Base-by-base conservation (phyloP, 345 rosid species). In the Microcos paniculata region DNA sequence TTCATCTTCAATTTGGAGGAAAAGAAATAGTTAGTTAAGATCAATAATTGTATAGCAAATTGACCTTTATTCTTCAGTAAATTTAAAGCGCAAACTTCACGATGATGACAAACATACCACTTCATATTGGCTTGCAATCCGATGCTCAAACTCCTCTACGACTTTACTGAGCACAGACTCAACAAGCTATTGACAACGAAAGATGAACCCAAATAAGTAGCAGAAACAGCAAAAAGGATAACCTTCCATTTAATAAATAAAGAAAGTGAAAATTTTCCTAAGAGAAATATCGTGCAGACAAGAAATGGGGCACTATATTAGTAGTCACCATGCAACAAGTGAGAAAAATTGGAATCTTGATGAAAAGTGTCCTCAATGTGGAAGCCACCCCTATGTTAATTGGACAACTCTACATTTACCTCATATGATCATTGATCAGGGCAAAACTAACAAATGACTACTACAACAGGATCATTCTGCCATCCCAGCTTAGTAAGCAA, bases 91-190 rank as follows among this genome's bases (percentile, higher is more conserved):
- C 28, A 56, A 63, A 69, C 55, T 67, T 48, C 16, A 14, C 31
- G 75, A 76, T 77, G 73, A 74, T 43, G 23, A 56, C 26, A 70
- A 73, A 82, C 86, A 56, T 85, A 93, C 98, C 94, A 77, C 73
- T 46, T 84, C 90, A 82, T 61, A 65, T 76, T 92, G 97, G 83
- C 83, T 88, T 70, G 88, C 82, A 70, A 96, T 86, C 63, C 98
- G 92, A 63, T 85, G 84, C 84, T 93, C 98, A 82, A 93, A 93
- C 88, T 89, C 99, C 81, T 96, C 81, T 24, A 85, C 90, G 70
- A 96, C 90, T 83, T 90, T 92, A 75, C 90, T 88, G 64, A 96
- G 91, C 62, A 96, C 92, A 33, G 98, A 88, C 87, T 96, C 99
- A 83, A 95, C 88, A 85, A 93, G 76, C 99, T 96, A 82, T 78